These are phyloP conservation scores for Yarrowia divulgata DNA, from an alignment of 805 yeast species.

Conservation along the genomic window DNA sequence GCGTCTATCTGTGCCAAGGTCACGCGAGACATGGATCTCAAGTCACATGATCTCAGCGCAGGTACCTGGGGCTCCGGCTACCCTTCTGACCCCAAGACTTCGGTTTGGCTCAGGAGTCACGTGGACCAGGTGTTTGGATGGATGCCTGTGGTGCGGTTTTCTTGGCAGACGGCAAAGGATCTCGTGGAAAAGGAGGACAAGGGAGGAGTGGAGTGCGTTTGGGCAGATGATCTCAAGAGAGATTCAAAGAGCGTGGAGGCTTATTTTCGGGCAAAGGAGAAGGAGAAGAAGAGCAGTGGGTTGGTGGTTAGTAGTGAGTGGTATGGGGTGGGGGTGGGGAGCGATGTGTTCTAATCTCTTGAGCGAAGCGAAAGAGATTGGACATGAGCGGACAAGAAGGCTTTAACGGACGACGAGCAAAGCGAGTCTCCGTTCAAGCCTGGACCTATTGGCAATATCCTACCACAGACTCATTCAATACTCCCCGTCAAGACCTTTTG, in stretches of 20 bases:
- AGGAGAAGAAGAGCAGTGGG: conserved; percentile 1
- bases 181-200: conserved; percentile 63
- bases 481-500: too few species aligned
- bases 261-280: not conserved
- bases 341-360: not conserved
- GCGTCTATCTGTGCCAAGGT: conserved; percentile 98
- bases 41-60: conserved; percentile 41
- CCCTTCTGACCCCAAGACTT: conserved; percentile 90
- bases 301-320: conserved; percentile 16
- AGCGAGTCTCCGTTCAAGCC: too few species aligned
- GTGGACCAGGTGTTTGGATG: conserved; percentile 86
- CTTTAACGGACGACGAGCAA: not conserved
- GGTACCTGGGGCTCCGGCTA: conserved; percentile 85
- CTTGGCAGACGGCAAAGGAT: conserved; percentile 94
- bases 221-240: conserved; percentile 58
- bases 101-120: conserved; percentile 68
- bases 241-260: conserved; percentile 20
- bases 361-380: too few species aligned
- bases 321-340: conserved; percentile 4
- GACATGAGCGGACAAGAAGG: not conserved
- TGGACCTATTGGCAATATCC: too few species aligned
- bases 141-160: conserved; percentile 77
- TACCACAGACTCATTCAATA: too few species aligned
- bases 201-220: conserved; percentile 57
- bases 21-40: conserved; percentile 77